These are phyloP conservation scores for Cocos nucifera DNA, from an alignment of 176 grass and related monocot genomes.

Conservation along the genomic window DNA sequence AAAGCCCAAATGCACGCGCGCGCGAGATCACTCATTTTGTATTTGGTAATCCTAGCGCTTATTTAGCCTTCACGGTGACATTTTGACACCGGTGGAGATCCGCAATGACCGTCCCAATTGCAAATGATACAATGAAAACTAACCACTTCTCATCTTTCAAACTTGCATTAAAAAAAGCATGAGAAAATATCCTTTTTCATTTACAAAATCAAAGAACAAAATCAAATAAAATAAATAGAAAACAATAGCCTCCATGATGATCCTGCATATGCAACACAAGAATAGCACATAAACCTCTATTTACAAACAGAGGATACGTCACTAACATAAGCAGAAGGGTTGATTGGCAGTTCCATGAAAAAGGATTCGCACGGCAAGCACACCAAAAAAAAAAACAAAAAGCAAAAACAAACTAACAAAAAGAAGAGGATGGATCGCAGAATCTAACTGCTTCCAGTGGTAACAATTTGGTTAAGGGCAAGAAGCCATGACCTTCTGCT, in stretches of 20 bases:
- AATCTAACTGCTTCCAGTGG: conserved; percentile 37
- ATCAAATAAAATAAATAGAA: neutral
- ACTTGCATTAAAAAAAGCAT: no score
- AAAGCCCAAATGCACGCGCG: no score
- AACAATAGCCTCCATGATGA: neutral
- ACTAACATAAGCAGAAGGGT: conserved; percentile 25
- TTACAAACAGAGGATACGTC: conserved; percentile 29
- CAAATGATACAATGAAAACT: no score
- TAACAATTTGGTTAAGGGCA: conserved; percentile 41
- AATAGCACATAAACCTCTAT: conserved; percentile 28
- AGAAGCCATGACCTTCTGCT: conserved; percentile 53
- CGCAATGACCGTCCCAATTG: no score
- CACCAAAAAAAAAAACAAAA: conserved; percentile 4
- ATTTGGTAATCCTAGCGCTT: no score
- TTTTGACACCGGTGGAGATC: no score
- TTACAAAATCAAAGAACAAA: neutral
- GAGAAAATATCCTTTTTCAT: no score
- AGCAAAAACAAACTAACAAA: conserved; percentile 22
- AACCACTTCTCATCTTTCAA: no score
- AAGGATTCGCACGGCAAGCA: conserved; percentile 2
- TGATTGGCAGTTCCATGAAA: neutral
- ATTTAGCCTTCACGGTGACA: no score
- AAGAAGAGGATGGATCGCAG: no score
- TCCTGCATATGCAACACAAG: neutral
- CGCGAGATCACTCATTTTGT: no score